Percentiles rank a stretch among this genome's conserved stretches.
phyloP scores from a whole-genome alignment of 441 rosid genomes.

The Gossypium schwendimanii region DNA sequence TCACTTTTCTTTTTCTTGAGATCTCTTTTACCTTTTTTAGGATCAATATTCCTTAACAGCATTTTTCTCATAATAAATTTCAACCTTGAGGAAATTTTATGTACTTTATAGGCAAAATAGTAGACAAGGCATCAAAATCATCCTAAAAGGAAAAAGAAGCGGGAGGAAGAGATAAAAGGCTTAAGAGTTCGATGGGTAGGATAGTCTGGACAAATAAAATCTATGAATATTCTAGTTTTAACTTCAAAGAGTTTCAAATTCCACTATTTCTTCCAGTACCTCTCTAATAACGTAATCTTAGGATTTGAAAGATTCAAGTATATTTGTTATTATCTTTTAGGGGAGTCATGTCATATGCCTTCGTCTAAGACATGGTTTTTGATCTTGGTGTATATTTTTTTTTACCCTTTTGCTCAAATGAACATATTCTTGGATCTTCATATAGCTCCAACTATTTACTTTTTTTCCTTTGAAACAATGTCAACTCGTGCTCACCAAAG shows the following conservation, averaged over 20 bases:
- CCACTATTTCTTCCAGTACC: background rate
- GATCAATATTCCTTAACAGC: background rate
- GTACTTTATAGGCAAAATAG: background rate
- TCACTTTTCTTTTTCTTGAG: background rate
- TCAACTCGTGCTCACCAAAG: too few relatives aligned
- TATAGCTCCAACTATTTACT: too few relatives aligned
- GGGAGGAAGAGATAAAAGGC: background rate
- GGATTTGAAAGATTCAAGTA: too few relatives aligned
- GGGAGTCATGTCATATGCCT: too few relatives aligned
- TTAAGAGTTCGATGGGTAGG: background rate
- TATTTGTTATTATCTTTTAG: too few relatives aligned
- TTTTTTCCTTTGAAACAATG: too few relatives aligned
- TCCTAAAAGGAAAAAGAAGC: background rate
- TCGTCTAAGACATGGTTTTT: too few relatives aligned
- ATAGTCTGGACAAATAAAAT: background rate
- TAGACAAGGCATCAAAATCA: background rate
- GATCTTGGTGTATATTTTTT: too few relatives aligned
- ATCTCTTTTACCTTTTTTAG: background rate
- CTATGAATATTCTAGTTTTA: background rate
- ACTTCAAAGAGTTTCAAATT: background rate
- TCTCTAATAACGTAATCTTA: too few relatives aligned
- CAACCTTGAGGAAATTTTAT: background rate
- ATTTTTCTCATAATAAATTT: background rate
- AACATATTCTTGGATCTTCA: too few relatives aligned
- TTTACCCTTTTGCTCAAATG: too few relatives aligned